These are phyloP conservation scores for Macrophomina pseudophaseolina DNA, from an alignment of 2,329 filamentous ascomycete species.

Conservation along the genomic window DNA sequence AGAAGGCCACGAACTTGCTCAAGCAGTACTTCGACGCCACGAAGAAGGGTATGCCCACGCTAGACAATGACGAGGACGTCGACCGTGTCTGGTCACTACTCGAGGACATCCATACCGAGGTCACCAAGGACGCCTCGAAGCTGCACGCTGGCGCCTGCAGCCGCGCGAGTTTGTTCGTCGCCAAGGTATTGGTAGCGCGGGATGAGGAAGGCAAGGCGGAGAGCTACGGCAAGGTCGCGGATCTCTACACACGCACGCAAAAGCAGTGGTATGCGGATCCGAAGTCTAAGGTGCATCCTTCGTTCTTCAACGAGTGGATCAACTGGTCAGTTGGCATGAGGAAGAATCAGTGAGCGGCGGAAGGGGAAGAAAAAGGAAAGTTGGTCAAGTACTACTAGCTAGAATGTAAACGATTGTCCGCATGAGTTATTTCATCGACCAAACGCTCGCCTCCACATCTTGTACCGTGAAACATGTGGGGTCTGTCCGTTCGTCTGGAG, in stretches of 20 bases:
- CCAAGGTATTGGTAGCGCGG: constrained; percentile 63
- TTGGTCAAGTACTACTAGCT: too few relatives aligned
- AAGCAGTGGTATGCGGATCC: constrained; percentile 50
- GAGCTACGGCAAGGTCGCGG: constrained; percentile 45
- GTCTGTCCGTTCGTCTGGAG: too few relatives aligned
- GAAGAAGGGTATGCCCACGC: constrained; percentile 49
- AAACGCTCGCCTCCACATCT: too few relatives aligned
- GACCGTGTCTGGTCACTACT: constrained; percentile 62
- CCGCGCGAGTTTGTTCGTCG: constrained; percentile 70
- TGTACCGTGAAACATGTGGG: too few relatives aligned
- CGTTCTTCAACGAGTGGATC: constrained; percentile 54
- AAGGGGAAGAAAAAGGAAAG: not conserved
- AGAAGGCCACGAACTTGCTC: constrained; percentile 75
- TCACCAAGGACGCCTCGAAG: constrained; percentile 66
- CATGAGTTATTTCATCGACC: not conserved
- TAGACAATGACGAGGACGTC: constrained; percentile 46
- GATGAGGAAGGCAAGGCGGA: constrained; percentile 36
- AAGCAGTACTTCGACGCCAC: constrained; percentile 72
- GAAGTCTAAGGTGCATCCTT: constrained; percentile 48
- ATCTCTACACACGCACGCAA: constrained; percentile 51
- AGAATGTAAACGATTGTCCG: not conserved
- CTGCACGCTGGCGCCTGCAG: constrained; percentile 77
- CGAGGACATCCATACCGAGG: constrained; percentile 70
- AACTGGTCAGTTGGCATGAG: constrained; percentile 47
- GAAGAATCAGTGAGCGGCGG: constrained; percentile 28